Base-by-base conservation (phyloP, 1,139 yeast species). In the Yamadazyma triangularis region DNA sequence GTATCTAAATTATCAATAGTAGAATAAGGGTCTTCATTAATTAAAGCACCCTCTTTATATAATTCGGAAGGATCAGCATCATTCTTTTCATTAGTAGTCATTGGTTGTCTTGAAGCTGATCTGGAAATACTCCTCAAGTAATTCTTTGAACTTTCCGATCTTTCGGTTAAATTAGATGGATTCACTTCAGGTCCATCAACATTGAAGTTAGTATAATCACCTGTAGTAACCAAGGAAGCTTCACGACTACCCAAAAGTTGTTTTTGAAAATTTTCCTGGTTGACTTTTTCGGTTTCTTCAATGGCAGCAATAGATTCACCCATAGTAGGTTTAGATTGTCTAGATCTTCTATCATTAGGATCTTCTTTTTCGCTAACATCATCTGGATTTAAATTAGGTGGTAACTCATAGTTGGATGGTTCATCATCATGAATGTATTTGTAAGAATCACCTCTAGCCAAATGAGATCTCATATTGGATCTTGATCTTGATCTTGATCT, bases 401-500 rank as follows among this genome's bases (percentile, higher is more conserved):
- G 73, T 32, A 67, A 55, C 40, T 68, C 73, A 42, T 68, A 68
- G 36, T 58, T 55, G 11, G 61, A 43, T 20, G 73, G 73, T 28
- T 62, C 63, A 11, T 58, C 66, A 15, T 42, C 48, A 32, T 60
- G 62, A 22, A 68, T 61, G 46, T 68, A 70, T 45, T 75, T 77
- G 49, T 77, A 77, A 2, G 82, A 73, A 42, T 77, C 84, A 27
- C 85, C 85, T 39, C 80, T 64, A 7, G 84, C 84, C 48, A 78
- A 63, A 50, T 77, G 82, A 3, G 83, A 80, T 42, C 53, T 62
- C 11, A 47, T 39, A 4, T 58, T 48, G 4, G 66, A 47, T 23
- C 63, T 49, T 7, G 60, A 50, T 33, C 59, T 45, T 4, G 41
- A 52, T 24, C 47, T 34, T 12, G 44, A 32, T 38, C 56, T 33